A percentile compares a stretch with the other conserved stretches of the same genome.
phyloP scores from a whole-genome alignment of 495 filamentous ascomycete species.

The Penicillium macrosclerotiorum region DNA sequence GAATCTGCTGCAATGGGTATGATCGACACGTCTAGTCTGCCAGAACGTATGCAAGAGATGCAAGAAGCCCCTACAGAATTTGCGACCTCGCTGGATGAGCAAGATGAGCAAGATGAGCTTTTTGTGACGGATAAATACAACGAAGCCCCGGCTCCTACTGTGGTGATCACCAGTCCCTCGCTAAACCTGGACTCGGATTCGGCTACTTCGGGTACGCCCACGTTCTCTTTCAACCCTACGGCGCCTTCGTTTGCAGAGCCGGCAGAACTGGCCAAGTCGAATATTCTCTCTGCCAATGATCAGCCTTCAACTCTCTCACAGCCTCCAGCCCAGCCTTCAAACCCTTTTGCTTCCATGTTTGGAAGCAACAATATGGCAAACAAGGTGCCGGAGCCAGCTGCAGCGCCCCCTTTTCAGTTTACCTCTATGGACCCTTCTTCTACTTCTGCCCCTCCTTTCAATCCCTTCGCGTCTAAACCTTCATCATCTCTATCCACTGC shows the following conservation, averaged over 20 bases:
- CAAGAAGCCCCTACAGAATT: neutral
- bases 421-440: no score
- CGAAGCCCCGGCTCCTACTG: constrained; percentile 12
- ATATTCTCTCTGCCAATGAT: neutral
- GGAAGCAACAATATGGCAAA: neutral
- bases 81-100: constrained; percentile 1
- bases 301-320: constrained; percentile 1
- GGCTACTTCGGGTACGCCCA: neutral
- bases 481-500: constrained; percentile 11
- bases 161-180: constrained; percentile 1
- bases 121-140: constrained; percentile 47
- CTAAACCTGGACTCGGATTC: constrained; percentile 1
- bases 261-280: no score
- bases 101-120: constrained; percentile 35
- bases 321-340: neutral
- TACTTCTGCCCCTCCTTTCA: constrained; percentile 4
- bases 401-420: no score
- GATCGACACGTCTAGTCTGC: constrained; percentile 37
- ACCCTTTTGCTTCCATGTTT: constrained; percentile 19
- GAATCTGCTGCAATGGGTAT: constrained; percentile 47
- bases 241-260: no score
- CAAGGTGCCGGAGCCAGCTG: neutral
- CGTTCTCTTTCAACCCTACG: neutral
- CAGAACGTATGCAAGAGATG: constrained; percentile 9
- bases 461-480: constrained; percentile 17